Evolutionary conservation across 2,329 filamentous ascomycete genomes (phyloP).

Genomic region (Botrytis medusae): DNA sequence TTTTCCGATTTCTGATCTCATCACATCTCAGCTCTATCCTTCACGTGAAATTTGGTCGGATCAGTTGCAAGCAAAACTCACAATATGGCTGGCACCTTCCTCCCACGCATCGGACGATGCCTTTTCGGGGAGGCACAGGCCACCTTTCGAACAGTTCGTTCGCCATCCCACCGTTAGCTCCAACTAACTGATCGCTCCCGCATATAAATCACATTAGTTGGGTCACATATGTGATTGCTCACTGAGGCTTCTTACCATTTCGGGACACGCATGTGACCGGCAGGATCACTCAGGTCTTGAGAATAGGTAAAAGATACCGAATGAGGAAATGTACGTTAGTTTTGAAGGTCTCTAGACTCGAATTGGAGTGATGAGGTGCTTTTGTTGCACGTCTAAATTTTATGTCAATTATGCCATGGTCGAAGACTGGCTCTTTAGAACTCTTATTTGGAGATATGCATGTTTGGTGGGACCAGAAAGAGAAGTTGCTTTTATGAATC

Average conservation of each 20-base stretch:
- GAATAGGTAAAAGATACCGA: neutral
- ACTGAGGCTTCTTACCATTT: neutral
- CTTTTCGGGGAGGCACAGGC: neutral
- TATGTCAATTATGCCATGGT: neutral
- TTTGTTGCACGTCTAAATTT: constrained; percentile 1
- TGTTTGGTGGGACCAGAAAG: neutral
- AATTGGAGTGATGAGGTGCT: neutral
- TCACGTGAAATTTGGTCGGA: neutral
- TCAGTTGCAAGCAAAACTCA: neutral
- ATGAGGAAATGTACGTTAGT: neutral
- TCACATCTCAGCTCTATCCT: neutral
- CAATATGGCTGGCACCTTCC: neutral
- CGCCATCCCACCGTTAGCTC: neutral
- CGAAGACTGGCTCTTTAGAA: neutral
- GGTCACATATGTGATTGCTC: neutral
- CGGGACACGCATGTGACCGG: neutral
- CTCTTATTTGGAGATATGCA: neutral
- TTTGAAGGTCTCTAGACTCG: neutral
- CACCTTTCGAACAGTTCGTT: neutral
- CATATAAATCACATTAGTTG: neutral
- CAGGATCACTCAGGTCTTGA: neutral
- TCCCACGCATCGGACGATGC: neutral
- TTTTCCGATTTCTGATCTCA: neutral
- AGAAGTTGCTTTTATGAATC: neutral
- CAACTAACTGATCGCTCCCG: neutral